Base-by-base conservation (phyloP, 78 protist species). In the Polysphondylium violaceum region DNA sequence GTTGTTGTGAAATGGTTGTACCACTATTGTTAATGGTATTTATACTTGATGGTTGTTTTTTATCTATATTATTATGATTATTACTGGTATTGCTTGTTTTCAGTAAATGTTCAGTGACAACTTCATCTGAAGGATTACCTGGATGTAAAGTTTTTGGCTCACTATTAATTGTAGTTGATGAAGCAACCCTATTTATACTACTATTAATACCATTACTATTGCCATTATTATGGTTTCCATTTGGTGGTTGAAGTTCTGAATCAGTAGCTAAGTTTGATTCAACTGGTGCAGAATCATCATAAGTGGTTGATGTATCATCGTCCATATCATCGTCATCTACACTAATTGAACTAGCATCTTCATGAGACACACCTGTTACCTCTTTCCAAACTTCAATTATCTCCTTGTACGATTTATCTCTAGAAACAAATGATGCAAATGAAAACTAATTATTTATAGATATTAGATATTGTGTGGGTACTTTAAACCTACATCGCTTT, bases 341-440 rank as follows among this genome's bases (percentile, higher is more conserved):
- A 69, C 91, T 83, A 16, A 55, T 63, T 19, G 91, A 83, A 3
- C 60, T 38, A 12, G 76, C 91, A 69, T 83, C 91, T 19, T 83
- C 91, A 58, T 83, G 91, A 14, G 91, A 40, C 44, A 69, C 91
- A 67, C 91, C 91, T 11, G 91, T 69, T 7, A 83, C 79, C 16
- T 83, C 91, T 71, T 56, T 67, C 91, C 91, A 83, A 16, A 2
- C 29, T n/a, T 44, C 55, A 33, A 83, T 23, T 25, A 83, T 51
- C 31, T 83, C 91, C 23, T 83, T 47, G 69, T 56, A 83, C 25
- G 91, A 69, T 59, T 83, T 83, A 69, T 83, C 91, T 59, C 91
- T 67, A 12, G 79, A 83, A 21, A 83, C 79, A 83, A 83, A 83
- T 33, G 91, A 83, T 55, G 79, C 91, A 59, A 79, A 79, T 68